Base-by-base conservation (phyloP, 2,329 filamentous ascomycete species). In the Fusarium nelsonii region DNA sequence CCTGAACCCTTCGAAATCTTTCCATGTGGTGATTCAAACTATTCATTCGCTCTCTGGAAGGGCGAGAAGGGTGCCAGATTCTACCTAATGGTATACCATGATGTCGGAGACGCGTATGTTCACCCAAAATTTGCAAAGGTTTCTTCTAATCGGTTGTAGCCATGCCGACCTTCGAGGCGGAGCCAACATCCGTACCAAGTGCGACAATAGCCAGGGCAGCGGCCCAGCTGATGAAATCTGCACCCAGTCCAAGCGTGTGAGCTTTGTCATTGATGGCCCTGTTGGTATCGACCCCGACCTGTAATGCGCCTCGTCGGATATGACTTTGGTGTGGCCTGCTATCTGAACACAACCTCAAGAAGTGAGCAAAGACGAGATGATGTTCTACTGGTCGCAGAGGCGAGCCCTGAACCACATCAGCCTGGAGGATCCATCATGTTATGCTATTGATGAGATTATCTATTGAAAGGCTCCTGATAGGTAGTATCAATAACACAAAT, bases 91-190 rank as follows among this genome's bases (percentile, higher is more conserved):
- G 16, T 65, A 0, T 65, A 65, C 28, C 59, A 65, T 12, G 59
- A 65, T 23, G 59, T 65, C 2, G 53, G 53, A 16, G 63, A 65
- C n/a, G 28, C 45, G 56, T 56, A 46, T 4, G 58, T 62, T 4
- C 1, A 16, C 15, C 4, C 12, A 3, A 11, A 7, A 40, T 5
- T 4, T 10, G 11, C 10, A 14, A 11, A 34, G 7, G 11, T 23
- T 23, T 10, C 7, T 54, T 4, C 43, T 63, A 45, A 65, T 33
- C 15, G 16, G 2, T 3, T 10, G 28, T 11, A 70, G 67, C 12
- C 45, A 63, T 6, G 65, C 67, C 3, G 67, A 70, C 20, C 57
- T 70, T 33, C 65, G 65, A 14, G 65, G 67, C 15, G 52, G 57
- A 7, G 16, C 44, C 3, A 45, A 68, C 37, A 40, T 70, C 12